These are phyloP conservation scores for Sarocladium brachiariae DNA, from an alignment of 2,329 filamentous ascomycete species.

Conservation along the genomic window DNA sequence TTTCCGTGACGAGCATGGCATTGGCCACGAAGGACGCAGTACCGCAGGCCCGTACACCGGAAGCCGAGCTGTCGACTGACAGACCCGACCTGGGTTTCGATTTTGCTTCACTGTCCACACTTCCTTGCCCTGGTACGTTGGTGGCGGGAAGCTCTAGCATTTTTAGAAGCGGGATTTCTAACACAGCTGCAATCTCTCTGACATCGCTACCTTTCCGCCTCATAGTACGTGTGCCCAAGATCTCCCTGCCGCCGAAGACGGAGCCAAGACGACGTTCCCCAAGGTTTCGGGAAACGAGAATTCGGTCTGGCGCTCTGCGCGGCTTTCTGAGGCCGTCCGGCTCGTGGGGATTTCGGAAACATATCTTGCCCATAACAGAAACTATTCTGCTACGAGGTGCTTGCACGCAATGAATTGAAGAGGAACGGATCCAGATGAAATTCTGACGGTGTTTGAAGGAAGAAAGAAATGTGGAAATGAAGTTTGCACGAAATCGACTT, in stretches of 20 bases:
- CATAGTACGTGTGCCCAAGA: too few species aligned
- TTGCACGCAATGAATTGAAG: background rate
- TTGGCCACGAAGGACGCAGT: slow-evolving; percentile 17
- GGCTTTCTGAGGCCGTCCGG: too few species aligned
- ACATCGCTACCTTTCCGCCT: too few species aligned
- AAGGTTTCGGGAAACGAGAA: too few species aligned
- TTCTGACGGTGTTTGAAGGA: background rate
- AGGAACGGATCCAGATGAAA: background rate
- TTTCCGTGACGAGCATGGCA: slow-evolving; percentile 28
- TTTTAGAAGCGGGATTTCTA: slow-evolving; percentile 53
- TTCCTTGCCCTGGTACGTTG: slow-evolving; percentile 48
- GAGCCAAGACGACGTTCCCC: too few species aligned
- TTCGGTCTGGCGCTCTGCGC: too few species aligned
- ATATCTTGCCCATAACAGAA: background rate
- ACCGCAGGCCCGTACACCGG: slow-evolving; percentile 19
- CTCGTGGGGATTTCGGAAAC: background rate
- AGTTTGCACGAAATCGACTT: background rate
- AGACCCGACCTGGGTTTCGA: slow-evolving; percentile 26
- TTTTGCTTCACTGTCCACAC: slow-evolving; percentile 67
- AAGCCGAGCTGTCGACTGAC: background rate
- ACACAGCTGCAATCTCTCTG: too few species aligned
- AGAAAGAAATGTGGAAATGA: background rate
- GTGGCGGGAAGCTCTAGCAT: slow-evolving; percentile 61
- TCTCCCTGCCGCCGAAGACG: too few species aligned
- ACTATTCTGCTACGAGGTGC: background rate